Percentiles rank a stretch among this genome's conserved stretches.
phyloP scores from a whole-genome alignment of 179 eudicot species.

The Sideroxylon spinosum region DNA sequence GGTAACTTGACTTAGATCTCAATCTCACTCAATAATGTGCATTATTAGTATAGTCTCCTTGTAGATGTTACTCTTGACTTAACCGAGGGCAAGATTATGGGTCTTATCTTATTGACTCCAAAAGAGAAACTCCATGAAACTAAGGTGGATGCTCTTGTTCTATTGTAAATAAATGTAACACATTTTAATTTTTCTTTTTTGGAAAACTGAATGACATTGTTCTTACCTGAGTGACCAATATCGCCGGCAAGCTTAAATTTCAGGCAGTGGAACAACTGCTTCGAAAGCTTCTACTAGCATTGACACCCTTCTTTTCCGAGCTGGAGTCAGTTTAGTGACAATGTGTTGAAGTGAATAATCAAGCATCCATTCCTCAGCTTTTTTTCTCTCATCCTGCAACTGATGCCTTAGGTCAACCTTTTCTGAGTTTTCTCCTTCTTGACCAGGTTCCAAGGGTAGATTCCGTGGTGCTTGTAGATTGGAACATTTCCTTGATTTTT shows the following conservation, averaged over 20 bases:
- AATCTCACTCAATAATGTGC: not conserved
- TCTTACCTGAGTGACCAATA: slow-evolving; percentile 3
- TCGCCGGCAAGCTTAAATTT: slow-evolving; percentile 19
- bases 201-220: not conserved
- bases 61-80: not conserved
- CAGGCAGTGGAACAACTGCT: slow-evolving; percentile 62
- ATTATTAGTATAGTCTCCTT: not conserved
- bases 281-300: slow-evolving; percentile 89
- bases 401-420: slow-evolving; percentile 39
- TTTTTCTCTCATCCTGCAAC: slow-evolving; percentile 45
- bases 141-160: not conserved
- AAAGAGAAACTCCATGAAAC: not conserved
- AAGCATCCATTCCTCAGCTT: slow-evolving; percentile 83
- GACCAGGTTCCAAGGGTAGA: slow-evolving; percentile 24
- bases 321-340: slow-evolving; percentile 63
- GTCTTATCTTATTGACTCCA: not conserved
- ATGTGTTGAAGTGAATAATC: slow-evolving; percentile 83
- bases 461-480: slow-evolving; percentile 25
- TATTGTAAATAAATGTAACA: not conserved
- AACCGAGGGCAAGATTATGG: not conserved
- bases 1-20: not conserved
- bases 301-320: slow-evolving; percentile 70
- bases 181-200: not conserved
- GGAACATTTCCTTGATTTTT: slow-evolving; percentile 45
- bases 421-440: slow-evolving; percentile 28